Conservation (phyloP, 257 asterid genomes). For the Solanum appendiculatum region DNA sequence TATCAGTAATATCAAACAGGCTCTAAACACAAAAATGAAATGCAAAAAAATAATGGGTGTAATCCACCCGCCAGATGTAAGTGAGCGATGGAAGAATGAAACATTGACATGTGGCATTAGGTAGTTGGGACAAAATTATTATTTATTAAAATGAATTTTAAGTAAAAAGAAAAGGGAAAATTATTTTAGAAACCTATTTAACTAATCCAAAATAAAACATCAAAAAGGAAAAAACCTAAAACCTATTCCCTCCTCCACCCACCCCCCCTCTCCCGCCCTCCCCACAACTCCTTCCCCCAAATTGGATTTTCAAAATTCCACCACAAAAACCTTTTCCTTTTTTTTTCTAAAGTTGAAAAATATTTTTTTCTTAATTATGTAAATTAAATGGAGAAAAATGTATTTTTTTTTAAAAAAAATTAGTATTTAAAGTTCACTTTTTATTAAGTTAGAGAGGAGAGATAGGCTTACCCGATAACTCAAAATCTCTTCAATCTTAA, state of each 20-base stretch:
- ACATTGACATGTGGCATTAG: background rate
- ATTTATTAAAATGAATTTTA: background rate
- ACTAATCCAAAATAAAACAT: background rate
- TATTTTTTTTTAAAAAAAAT: no score
- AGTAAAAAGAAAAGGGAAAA: background rate
- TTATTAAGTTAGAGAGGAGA: fast-evolving
- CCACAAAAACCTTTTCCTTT: background rate
- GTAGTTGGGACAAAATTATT: background rate
- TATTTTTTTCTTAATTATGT: no score
- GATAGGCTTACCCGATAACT: background rate
- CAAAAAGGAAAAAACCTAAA: background rate
- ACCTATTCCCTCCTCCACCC: background rate
- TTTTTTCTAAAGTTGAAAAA: background rate
- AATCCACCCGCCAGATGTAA: no score
- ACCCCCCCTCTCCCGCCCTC: background rate
- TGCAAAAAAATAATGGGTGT: no score
- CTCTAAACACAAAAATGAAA: no score
- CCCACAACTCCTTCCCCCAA: background rate
- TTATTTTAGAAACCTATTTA: background rate
- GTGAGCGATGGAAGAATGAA: background rate
- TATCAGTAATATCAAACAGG: no score
- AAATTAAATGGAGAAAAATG: background rate
- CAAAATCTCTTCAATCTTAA: no score
- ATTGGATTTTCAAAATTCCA: background rate
- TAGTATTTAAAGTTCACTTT: background rate